Base-by-base conservation (phyloP, 176 grass and related monocot species). In the Avena atlantica region DNA sequence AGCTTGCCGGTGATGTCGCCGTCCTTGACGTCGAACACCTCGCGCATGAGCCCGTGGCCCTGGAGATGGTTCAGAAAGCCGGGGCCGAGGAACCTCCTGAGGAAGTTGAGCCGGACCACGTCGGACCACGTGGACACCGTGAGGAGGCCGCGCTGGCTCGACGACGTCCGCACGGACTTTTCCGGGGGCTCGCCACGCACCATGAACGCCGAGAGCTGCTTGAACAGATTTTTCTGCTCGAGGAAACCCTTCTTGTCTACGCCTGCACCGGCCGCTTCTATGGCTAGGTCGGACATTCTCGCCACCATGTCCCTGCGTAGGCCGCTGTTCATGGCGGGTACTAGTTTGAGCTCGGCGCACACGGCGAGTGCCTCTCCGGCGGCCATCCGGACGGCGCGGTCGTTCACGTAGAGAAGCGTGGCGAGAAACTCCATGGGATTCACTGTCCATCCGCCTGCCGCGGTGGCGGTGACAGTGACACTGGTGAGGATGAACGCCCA, bases 301-400 rank as follows among this genome's bases (percentile, higher is more conserved):
- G 55, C 55, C 55, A 57, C 55, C 55, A 57, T 57, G 55, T 20
- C 55, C 15, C 6, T 7, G 55, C 2, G 19, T 8, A 57, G 55
- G 55, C 2, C 4, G 6, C 17, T 17, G 5, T 20, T 57, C 55
- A 20, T 57, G 55, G 55, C 5, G 5, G 55, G 55, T 6, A 97
- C 83, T 76, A 97, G 75, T 25, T 92, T 90, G 56, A 97, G 74
- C 87, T 97, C 93, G 17, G 90, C 91, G 79, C 89, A 93, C 50
- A 95, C 44, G 55, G 85, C 95, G 81, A 95, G 79, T 81, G 93
- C 93, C 93, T 97, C 95, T 79, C 95, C 95, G 86, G 95, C 87
- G 76, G 91, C 91, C 83, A 97, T 97, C 37, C 95, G 92, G 50
- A 97, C 92, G 61, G 95, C 87, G 74, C 95, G 91, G 81, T 97